Evolutionary conservation across 2,329 filamentous ascomycete genomes (phyloP).

Genomic region (Fusarium austroafricanum): DNA sequence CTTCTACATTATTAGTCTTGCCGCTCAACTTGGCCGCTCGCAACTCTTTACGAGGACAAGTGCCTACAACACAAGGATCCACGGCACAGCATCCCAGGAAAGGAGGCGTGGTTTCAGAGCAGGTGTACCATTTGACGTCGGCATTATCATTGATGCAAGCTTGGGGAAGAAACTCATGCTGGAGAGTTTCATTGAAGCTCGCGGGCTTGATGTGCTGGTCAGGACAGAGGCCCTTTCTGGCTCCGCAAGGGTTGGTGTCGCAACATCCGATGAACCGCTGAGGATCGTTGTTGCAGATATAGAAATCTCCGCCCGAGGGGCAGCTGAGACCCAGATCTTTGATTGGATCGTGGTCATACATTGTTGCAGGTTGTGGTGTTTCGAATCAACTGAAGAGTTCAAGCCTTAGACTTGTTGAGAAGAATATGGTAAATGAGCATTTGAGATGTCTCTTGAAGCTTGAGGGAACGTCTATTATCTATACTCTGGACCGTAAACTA

Average conservation of each 20-base stretch:
- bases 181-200: constrained; percentile 46
- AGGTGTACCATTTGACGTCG: constrained; percentile 51
- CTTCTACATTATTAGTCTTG: not conserved
- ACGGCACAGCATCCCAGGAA: constrained; percentile 55
- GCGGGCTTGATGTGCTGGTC: constrained; percentile 39
- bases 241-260: constrained; percentile 49
- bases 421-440: accelerated
- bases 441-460: not conserved
- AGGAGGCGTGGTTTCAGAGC: constrained; percentile 44
- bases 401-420: accelerated
- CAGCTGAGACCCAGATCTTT: constrained; percentile 48
- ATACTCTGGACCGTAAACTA: not conserved
- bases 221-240: constrained; percentile 32
- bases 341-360: constrained; percentile 19
- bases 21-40: constrained; percentile 33
- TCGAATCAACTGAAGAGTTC: not conserved
- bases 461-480: accelerated
- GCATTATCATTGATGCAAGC: constrained; percentile 44
- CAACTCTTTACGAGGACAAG: constrained; percentile 27
- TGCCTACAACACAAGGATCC: constrained; percentile 36
- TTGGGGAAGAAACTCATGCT: constrained; percentile 48
- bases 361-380: not conserved
- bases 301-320: constrained; percentile 49
- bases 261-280: constrained; percentile 57
- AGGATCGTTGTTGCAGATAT: constrained; percentile 50